phyloP scores from a whole-genome alignment of 768 basidiomycete genomes.

The Tricholoma terreum region DNA sequence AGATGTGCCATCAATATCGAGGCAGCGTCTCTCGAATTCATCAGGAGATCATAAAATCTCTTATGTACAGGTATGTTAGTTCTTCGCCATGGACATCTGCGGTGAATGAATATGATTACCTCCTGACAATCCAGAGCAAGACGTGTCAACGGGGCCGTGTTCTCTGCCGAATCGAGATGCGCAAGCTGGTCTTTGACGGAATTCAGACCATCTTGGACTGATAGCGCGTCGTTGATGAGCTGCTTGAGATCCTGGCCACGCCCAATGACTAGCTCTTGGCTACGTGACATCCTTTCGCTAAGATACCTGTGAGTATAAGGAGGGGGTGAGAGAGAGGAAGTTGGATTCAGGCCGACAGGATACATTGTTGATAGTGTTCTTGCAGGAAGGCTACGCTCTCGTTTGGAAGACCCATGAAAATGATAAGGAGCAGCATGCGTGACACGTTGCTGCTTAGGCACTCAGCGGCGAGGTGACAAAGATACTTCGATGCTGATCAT shows the following conservation, averaged over 20 bases:
- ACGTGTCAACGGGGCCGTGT: background rate
- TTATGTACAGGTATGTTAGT: background rate
- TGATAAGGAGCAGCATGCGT: background rate
- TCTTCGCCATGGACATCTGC: background rate
- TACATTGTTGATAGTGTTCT: background rate
- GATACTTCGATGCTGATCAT: no score
- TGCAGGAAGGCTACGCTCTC: background rate
- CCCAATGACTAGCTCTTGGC: background rate
- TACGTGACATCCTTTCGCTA: background rate
- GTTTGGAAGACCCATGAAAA: background rate
- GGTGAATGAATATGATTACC: background rate
- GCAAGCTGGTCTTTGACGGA: slow-evolving; percentile 1
- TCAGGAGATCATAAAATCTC: background rate
- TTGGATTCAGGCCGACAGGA: background rate
- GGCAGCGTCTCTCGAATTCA: slow-evolving; percentile 2
- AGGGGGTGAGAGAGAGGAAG: background rate
- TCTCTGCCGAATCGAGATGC: background rate
- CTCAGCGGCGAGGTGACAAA: background rate
- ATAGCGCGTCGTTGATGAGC: slow-evolving; percentile 5
- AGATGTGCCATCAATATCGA: slow-evolving; percentile 2
- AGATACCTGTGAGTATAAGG: background rate
- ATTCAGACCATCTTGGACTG: slow-evolving; percentile 5
- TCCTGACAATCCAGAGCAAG: slow-evolving; percentile 4
- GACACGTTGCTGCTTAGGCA: background rate
- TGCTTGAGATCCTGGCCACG: background rate